Evolutionary conservation across 2,329 filamentous ascomycete genomes (phyloP).

Genomic region (Cordyceps cateniannulata): DNA sequence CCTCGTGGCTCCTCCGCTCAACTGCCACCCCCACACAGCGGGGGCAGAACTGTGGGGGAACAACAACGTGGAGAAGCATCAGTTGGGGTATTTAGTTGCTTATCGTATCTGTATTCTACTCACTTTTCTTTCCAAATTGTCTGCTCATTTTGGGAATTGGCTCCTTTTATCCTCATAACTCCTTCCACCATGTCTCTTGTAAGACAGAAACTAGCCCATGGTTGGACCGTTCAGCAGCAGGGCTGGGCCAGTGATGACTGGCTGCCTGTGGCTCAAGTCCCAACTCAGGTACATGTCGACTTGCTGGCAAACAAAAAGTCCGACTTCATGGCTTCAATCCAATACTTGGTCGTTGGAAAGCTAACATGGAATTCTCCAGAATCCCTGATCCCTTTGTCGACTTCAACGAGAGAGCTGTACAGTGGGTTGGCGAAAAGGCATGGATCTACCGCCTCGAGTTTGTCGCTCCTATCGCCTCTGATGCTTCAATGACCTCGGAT

Average conservation of each 20-base stretch:
- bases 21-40: conserved; percentile 7
- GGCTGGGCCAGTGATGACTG: conserved; percentile 23
- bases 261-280: conserved; percentile 28
- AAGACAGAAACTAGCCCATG: conserved; percentile 14
- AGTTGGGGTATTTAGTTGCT: background rate
- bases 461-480: conserved; percentile 26
- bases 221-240: conserved; percentile 23
- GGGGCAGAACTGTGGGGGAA: conserved; percentile 2
- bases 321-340: background rate
- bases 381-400: conserved; percentile 53
- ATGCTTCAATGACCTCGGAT: conserved; percentile 26
- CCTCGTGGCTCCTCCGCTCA: background rate
- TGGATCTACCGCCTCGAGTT: conserved; percentile 54
- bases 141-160: too few relatives aligned
- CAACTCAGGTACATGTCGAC: conserved; percentile 32
- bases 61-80: background rate
- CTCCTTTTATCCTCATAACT: background rate
- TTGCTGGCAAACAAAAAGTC: conserved; percentile 30
- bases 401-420: conserved; percentile 52
- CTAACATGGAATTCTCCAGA: conserved; percentile 17
- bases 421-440: conserved; percentile 56
- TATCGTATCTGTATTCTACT: too few relatives aligned
- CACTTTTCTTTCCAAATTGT: too few relatives aligned
- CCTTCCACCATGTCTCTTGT: background rate
- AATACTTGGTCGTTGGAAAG: background rate